These are phyloP conservation scores for Yamagishiella unicocca DNA, from an alignment of 139 green algal species.

Conservation along the genomic window DNA sequence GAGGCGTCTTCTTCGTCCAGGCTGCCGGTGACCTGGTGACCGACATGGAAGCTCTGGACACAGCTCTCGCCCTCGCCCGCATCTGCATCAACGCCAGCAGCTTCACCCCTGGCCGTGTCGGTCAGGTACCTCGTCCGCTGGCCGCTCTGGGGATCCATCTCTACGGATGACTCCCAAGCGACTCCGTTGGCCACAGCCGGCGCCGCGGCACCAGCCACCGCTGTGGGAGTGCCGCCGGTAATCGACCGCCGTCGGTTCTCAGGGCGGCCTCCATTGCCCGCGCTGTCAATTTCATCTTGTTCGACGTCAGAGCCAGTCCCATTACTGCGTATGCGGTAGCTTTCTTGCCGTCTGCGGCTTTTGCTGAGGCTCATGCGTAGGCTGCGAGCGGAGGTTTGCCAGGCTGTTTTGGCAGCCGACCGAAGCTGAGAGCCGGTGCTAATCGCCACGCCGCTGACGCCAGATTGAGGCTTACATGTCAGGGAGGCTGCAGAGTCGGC, in stretches of 20 bases:
- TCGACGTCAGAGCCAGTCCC: background rate
- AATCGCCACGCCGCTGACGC: background rate
- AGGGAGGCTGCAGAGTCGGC: slow-evolving; percentile 26
- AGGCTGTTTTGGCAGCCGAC: slow-evolving; percentile 21
- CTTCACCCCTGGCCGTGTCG: background rate
- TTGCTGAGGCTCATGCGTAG: slow-evolving; percentile 3
- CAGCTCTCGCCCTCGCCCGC: background rate
- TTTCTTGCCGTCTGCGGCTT: slow-evolving; percentile 17
- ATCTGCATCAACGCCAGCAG: background rate
- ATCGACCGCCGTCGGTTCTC: background rate
- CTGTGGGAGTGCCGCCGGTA: background rate
- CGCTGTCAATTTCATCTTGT: background rate
- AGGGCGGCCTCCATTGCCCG: background rate
- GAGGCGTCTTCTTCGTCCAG: no score
- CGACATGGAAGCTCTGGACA: slow-evolving; percentile 27
- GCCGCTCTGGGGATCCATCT: background rate
- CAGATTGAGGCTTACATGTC: background rate
- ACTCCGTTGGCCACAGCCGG: background rate
- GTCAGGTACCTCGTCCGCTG: background rate
- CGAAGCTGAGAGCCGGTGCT: background rate
- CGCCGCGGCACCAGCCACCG: no score
- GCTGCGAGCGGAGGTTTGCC: slow-evolving; percentile 19
- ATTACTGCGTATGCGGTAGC: background rate
- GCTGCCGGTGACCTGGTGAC: background rate
- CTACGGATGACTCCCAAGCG: background rate